Base-by-base conservation (phyloP, 1,139 yeast species). In the Nakaseomyces glabratus region DNA sequence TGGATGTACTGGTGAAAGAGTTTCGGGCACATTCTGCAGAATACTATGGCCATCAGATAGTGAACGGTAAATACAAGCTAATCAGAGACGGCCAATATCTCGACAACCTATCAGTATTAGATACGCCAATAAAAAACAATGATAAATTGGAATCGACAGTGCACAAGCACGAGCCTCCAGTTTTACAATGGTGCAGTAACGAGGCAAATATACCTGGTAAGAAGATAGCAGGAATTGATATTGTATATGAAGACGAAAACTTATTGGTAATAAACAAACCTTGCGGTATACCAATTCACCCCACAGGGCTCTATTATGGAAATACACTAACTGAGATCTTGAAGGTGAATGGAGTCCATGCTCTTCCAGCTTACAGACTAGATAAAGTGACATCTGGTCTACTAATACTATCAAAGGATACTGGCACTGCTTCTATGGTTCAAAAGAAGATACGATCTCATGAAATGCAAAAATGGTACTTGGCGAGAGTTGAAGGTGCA, bases 311-410 rank as follows among this genome's bases (percentile, higher is more conserved):
- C 36, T 82, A 73, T 49, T 60, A 61, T 41, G 68, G 66, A 46
- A 80, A 82, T 48, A 66, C 84, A 0, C 51, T 81, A 15, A 71
- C 78, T 0, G 84, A 79, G 51, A 62, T 78, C 0, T 44, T 79
- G 35, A 71, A 71, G 33, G 42, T 56, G 21, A 46, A 49, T 0
- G 42, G 63, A 2, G 51, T 48, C 2, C 48, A 59, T 9, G 59
- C 70, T 2, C 65, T 71, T 60, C 78, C 84, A 0, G 73, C 82
- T 45, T 82, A 80, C 51, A 61, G 94, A 28, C 56, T 82, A 10
- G 94, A 82, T 51, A 73, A 75, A 48, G 69, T 74, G 2, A 82
- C 94, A 0, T 79, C 90, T 10, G 94, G 94, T 0, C 57, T 82
- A 0, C 58, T 81, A 33, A 67, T 82, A 1, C 50, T 82, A 35